Base-by-base conservation (phyloP, 345 rosid genomes). In the Garcia nutans region DNA sequence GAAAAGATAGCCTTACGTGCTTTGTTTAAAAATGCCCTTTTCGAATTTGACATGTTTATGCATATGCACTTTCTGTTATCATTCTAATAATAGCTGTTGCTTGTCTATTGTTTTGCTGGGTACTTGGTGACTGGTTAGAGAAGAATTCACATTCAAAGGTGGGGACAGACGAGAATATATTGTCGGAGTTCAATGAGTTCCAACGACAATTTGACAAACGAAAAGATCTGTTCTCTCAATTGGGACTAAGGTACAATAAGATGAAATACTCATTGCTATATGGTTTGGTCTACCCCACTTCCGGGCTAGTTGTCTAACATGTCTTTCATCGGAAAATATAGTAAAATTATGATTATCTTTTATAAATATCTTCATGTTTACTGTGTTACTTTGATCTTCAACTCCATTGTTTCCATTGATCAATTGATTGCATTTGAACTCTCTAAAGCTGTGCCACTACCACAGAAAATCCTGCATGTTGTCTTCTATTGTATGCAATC, bases 181-280 rank as follows among this genome's bases (percentile, higher is more conserved):
- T 74, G 74, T 68, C 44, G 7, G 50, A 37, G 10, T 59, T 71
- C 56, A 57, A 55, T 69, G 73, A 26, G 77, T 73, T 84, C 74
- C 74, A 65, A 74, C 61, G 72, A 79, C 66, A 80, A 50, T 31
- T n/a, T 65, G 86, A 83, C 82, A 80, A 77, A 70, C 77, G 73
- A 61, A 75, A 67, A 76, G 66, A 76, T 72, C 77, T 54, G 70
- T 78, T 61, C 71, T 61, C 71, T 66, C 56, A 22, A 61, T 24
- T 11, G 68, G 54, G 17, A 65, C 41, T 70, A 10, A 1, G 10
- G 50, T 57, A 69, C 71, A 55, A 54, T 73, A 66, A 81, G 74
- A 73, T 65, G 22, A 74, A 76, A 28, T 65, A 56, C 70, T 52
- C 28, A 28, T 33, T 69, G 68, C 66, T 80, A 70, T 73, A 77